phyloP scores from a whole-genome alignment of 2,329 filamentous ascomycete species.

The Colletotrichum lupini region DNA sequence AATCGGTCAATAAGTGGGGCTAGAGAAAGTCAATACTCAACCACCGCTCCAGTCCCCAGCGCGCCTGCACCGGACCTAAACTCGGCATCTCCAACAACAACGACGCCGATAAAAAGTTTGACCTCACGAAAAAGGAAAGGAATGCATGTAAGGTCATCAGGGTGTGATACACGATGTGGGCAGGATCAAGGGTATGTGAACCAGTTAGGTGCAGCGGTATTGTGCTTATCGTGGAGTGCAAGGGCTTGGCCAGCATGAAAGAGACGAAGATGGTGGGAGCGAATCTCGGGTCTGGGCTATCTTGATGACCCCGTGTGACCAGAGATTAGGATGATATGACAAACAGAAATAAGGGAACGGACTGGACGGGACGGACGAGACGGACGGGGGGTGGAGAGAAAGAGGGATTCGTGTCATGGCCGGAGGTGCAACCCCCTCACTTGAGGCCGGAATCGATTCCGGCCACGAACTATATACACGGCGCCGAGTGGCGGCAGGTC shows the following conservation, averaged over 20 bases:
- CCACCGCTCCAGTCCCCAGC: conserved; percentile 17
- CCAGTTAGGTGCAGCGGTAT: conserved; percentile 1
- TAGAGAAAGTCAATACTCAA: conserved; percentile 26
- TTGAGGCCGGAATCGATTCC: conserved; percentile 59
- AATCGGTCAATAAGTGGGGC: conserved; percentile 32
- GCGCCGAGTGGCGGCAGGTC: conserved; percentile 37
- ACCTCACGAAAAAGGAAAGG: not conserved
- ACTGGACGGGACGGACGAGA: not conserved
- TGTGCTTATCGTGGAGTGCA: conserved; percentile 21
- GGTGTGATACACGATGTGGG: not conserved
- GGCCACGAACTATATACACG: conserved; percentile 61
- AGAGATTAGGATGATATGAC: conserved; percentile 35
- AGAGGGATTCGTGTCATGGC: conserved; percentile 30
- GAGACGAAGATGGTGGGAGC: not conserved
- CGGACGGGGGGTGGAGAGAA: conserved; percentile 6
- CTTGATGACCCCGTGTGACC: conserved; percentile 28
- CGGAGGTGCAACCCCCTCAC: conserved; percentile 40
- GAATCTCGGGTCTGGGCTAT: not conserved
- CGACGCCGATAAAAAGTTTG: not conserved
- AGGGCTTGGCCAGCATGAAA: conserved; percentile 10
- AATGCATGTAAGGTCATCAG: not conserved
- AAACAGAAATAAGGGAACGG: conserved; percentile 33
- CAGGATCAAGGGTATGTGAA: not conserved
- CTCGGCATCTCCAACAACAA: conserved; percentile 4
- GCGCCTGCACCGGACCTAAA: not conserved